Evolutionary conservation across 2,329 filamentous ascomycete genomes (phyloP).

Genomic region (Karstenula rhodostoma): DNA sequence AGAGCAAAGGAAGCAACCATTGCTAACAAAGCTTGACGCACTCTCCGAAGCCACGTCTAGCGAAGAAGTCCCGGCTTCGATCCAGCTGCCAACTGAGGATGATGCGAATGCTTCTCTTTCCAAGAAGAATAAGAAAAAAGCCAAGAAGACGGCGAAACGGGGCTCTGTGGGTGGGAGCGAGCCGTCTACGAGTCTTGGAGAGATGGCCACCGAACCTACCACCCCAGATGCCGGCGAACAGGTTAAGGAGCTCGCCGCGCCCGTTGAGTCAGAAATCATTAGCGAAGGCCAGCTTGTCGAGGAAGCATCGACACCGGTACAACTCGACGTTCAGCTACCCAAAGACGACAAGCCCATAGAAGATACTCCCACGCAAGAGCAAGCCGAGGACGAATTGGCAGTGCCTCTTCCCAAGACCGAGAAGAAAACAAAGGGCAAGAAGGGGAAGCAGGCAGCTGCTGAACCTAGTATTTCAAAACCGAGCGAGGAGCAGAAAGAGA

Average conservation of each 20-base stretch:
- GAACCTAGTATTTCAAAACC: not conserved
- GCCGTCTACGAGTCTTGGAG: not conserved
- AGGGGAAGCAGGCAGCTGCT: constrained; percentile 18
- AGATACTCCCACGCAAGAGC: not conserved
- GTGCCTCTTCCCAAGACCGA: constrained; percentile 52
- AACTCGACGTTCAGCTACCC: not conserved
- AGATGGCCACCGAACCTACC: not conserved
- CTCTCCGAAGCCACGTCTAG: not conserved
- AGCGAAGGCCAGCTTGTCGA: not conserved
- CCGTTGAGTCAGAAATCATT: not conserved
- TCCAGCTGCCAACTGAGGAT: not conserved
- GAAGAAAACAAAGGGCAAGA: constrained; percentile 45
- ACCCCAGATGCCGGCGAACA: not conserved
- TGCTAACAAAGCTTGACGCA: not conserved
- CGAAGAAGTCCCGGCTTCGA: not conserved
- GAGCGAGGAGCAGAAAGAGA: not conserved
- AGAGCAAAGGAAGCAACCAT: not conserved
- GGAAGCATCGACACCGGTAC: not conserved
- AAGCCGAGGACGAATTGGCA: constrained; percentile 17
- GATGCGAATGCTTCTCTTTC: constrained; percentile 14
- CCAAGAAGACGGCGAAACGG: constrained; percentile 34
- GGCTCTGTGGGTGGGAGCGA: constrained; percentile 10
- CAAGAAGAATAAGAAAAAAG: constrained; percentile 31
- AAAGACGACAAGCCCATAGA: not conserved
- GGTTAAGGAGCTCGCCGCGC: not conserved